Conservation (phyloP, 164 flowering plant genomes). For the Stephania japonica region DNA sequence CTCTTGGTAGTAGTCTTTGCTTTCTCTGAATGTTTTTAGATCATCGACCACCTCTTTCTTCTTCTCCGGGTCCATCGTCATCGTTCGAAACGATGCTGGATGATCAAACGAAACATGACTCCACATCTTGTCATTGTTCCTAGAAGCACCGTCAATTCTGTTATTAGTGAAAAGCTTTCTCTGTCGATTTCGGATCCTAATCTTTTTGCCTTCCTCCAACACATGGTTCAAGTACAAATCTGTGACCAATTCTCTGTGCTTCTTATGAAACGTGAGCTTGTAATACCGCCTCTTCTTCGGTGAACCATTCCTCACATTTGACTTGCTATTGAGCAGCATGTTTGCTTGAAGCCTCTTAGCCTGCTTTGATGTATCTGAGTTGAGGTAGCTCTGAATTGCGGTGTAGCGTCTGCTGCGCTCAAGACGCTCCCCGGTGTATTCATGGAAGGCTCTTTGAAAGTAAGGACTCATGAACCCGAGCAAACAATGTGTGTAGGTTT, state of each 20-base stretch:
- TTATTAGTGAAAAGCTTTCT: constrained; percentile 40
- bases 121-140: constrained; percentile 22
- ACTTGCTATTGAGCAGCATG: constrained; percentile 18
- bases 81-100: constrained; percentile 41
- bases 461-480: constrained; percentile 16
- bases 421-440: constrained; percentile 27
- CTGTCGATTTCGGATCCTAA: constrained; percentile 29
- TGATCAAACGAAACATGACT: constrained; percentile 39
- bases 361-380: constrained; percentile 20
- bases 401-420: constrained; percentile 32
- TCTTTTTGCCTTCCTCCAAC: constrained; percentile 28
- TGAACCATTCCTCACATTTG: constrained; percentile 15
- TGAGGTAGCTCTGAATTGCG: constrained; percentile 42
- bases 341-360: constrained; percentile 46
- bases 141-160: constrained; percentile 6
- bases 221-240: constrained; percentile 31
- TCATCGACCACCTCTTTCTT: constrained; percentile 42
- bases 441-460: constrained; percentile 27
- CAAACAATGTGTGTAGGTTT: constrained; percentile 7
- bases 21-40: constrained; percentile 26
- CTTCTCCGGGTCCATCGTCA: constrained; percentile 45
- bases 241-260: constrained; percentile 25
- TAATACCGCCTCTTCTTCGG: constrained; percentile 17
- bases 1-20: constrained; percentile 37
- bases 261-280: constrained; percentile 25